Conservation (phyloP, 805 yeast genomes). For the Peterozyma toletana region DNA sequence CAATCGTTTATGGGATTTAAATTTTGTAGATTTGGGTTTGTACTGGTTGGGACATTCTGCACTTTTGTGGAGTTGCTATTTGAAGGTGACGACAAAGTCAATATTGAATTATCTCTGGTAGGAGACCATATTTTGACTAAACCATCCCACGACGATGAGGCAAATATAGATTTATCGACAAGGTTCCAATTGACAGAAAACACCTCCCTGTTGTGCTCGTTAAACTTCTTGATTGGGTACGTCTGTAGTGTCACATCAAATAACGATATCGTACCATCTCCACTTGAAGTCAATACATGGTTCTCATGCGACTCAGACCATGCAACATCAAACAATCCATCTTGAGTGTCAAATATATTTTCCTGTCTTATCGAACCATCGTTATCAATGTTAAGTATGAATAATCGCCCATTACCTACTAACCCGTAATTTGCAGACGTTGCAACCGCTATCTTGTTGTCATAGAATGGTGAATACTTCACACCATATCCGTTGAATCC, state of each 20-base stretch:
- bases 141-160: conserved; percentile 91
- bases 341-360: conserved; percentile 78
- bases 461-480: conserved; percentile 87
- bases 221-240: conserved; percentile 68
- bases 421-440: conserved; percentile 89
- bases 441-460: conserved; percentile 84
- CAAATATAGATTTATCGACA: conserved; percentile 47
- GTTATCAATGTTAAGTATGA: conserved; percentile 58
- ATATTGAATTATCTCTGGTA: conserved; percentile 41
- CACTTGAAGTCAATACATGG: conserved; percentile 75
- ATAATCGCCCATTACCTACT: conserved; percentile 88
- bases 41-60: conserved; percentile 9
- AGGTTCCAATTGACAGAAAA: conserved; percentile 29
- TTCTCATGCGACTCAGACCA: conserved; percentile 93
- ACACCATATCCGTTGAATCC: conserved; percentile 87
- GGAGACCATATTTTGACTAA: conserved; percentile 77
- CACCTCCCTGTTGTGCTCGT: conserved; percentile 56
- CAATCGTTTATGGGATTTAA: conserved; percentile 41
- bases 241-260: conserved; percentile 66
- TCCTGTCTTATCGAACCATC: conserved; percentile 54
- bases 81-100: conserved; percentile 39
- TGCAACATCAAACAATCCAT: conserved; percentile 78
- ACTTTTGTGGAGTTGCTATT: conserved; percentile 19
- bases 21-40: conserved; percentile 17
- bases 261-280: conserved; percentile 82